A percentile compares a stretch with the other conserved stretches of the same genome.
Evolutionary conservation across 768 basidiomycete genomes (phyloP).

Genomic region (Lactarius psammicola): DNA sequence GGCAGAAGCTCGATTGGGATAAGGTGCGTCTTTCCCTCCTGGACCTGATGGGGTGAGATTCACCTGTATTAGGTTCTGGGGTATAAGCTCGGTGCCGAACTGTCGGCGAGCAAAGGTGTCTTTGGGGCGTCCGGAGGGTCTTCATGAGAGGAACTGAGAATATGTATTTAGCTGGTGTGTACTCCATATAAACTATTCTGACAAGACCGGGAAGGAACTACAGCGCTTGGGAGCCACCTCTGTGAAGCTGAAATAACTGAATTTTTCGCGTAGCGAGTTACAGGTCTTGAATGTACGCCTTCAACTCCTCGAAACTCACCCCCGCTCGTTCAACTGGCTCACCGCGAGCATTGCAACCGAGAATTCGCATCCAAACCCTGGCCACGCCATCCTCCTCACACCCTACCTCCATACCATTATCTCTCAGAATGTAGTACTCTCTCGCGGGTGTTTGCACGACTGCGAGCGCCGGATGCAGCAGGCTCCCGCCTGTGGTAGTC

Average conservation of each 20-base stretch:
- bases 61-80: slow-evolving; percentile 45
- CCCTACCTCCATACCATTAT: slow-evolving; percentile 78
- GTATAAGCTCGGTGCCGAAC: slow-evolving; percentile 75
- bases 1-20: slow-evolving; percentile 96
- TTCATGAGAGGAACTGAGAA: slow-evolving; percentile 23
- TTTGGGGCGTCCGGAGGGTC: slow-evolving; percentile 41
- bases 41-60: background rate
- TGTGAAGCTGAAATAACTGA: background rate
- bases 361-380: slow-evolving; percentile 56
- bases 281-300: slow-evolving; percentile 15
- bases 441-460: slow-evolving; percentile 66
- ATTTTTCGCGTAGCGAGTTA: background rate
- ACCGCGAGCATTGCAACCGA: slow-evolving; percentile 45
- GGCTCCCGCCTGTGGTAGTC: slow-evolving; percentile 39
- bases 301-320: slow-evolving; percentile 20
- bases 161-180: slow-evolving; percentile 14
- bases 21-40: slow-evolving; percentile 49
- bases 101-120: slow-evolving; percentile 61
- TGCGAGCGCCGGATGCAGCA: slow-evolving; percentile 63
- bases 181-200: slow-evolving; percentile 6
- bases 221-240: background rate
- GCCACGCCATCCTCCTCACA: slow-evolving; percentile 72
- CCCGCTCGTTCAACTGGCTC: slow-evolving; percentile 1
- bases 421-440: slow-evolving; percentile 66
- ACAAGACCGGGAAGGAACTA: background rate